Evolutionary conservation across 805 yeast genomes (phyloP), one percentile per base, ranked within the genome.

Genomic region (Wickerhamomyces pijperi): DNA sequence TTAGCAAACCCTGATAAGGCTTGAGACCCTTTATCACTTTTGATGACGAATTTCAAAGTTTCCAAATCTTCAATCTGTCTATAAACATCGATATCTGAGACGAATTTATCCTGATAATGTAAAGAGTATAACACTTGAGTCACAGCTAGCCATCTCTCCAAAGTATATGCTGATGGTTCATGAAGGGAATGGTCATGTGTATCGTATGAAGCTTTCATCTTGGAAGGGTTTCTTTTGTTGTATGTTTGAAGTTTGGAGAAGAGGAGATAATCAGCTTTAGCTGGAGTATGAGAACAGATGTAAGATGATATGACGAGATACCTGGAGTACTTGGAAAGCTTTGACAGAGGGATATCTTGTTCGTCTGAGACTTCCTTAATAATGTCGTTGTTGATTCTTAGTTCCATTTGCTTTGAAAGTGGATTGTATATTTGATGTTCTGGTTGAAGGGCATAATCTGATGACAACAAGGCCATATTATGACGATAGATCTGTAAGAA

Each of bases 101-200:
- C 34, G 7, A 62, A 35, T 6, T 42, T 61, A 49, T 32, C 55
- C 12, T 51, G 67, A 51, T 47, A 57, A 19, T 53, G 68, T 48
- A 48, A 67, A 18, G 65, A 70, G 50, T 73, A 75, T 13, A 87
- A 74, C 0, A 94, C 78, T 34, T 81, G 80, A 29, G 82, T 65
- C 19, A 88, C 83, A 0, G 96, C 94, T 42, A 83, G 59, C 54
- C 85, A 53, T 41, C 97, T 67, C 54, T 88, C 96, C 35, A 86
- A 55, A 28, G 79, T 83, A 56, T 87, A 87, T 25, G 75, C 60
- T 21, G 79, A 75, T 0, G 95, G 82, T n/a, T 79, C 75, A 12
- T 25, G 29, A 14, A 25, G 29, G 7, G 29, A 8, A 25, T 25
- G 29, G 14, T 25, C 29, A 25, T 25, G 29, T 8, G 29, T 8